Evolutionary conservation across 2,329 filamentous ascomycete genomes (phyloP), one percentile per base, ranked within the genome.

Genomic region (Claviceps humidiphila): DNA sequence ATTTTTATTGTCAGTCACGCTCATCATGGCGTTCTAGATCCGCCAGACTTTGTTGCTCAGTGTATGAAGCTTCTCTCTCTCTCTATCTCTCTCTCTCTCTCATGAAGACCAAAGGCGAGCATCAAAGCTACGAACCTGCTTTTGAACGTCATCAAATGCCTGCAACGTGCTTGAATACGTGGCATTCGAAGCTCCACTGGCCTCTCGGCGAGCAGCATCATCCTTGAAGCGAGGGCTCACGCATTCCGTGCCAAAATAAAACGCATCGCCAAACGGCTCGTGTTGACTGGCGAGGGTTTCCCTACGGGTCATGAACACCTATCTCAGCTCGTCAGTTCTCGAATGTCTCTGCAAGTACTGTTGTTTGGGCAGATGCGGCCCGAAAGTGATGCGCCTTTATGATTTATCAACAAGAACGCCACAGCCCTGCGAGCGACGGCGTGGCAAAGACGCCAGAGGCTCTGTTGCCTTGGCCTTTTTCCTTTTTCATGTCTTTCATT

Each of bases 261-360:
- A 97, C 55, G 90, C 87, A 70, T 97, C 93, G 51, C 91, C 91
- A 69, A 97, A 97, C 5, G 93, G 93, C 72, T 98, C 93, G 68
- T 97, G 93, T 60, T 93, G 76, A 66, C 88, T 95, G 61, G 84
- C 76, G 54, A 97, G 78, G 51, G 77, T 82, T 63, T 95, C 84
- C 60, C 80, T 80, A 59, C 89, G 85, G 61, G 90, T 95, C 91
- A 97, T 96, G 69, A 98, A 97, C 58, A 97, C 90, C 87, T 93
- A 59, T 8, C 2, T 34, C 24, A 13, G 20, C 17, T 13, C 5
- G 11, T 45, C n/a, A 20, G 24, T 45, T 22, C 4, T 43, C 9
- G 41, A 5, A 24, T 22, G 11, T 43, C 41, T 13, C n/a, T 9
- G 7, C 26, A 8, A 30, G 9, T 30, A 3, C 26, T 30, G 8